Base-by-base conservation (phyloP, 805 yeast genomes). In the Candida gorgasii region DNA sequence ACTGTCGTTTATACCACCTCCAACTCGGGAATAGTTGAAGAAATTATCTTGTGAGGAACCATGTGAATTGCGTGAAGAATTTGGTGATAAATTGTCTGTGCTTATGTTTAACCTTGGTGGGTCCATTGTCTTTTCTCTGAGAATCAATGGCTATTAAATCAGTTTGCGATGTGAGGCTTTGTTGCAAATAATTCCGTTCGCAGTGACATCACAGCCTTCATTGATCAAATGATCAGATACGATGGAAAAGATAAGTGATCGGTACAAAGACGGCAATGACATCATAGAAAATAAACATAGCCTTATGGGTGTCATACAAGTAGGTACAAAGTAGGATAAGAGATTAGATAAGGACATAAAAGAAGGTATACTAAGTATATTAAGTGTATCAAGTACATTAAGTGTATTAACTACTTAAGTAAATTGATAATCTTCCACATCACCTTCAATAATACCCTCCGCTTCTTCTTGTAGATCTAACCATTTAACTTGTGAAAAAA, bases 381-480 rank as follows among this genome's bases (percentile, higher is more conserved):
- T n/a, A n/a, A n/a, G n/a, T n/a, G n/a, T n/a, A n/a, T n/a, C n/a
- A n/a, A n/a, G n/a, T n/a, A n/a, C n/a, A n/a, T n/a, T n/a, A n/a
- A n/a, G n/a, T n/a, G n/a, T n/a, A n/a, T n/a, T n/a, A n/a, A n/a
- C 14, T 26, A 26, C 14, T 26, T 26, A 26, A 26, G 29, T n/a
- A 20, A 33, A 7, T 36, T 39, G 9, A 29, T 65, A 73, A 36
- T 72, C 69, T 1, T 43, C 51, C 0, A 65, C 54, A n/a, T 58
- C 39, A 49, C 81, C 89, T 42, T 67, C 75, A 3, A 67, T 48
- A 2, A 86, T 52, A 4, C 95, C 93, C 4, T 65, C 57, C 3
- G 72, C 72, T 49, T 84, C 81, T 59, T 86, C 90, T 22, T 70
- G 67, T 29, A 86, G 63, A 46, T 82, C 77, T 47, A 86, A 65